Percentiles rank a stretch among this genome's conserved stretches.
Evolutionary conservation across 257 asterid genomes (phyloP).

Genomic region (Solanum chmielewskii): DNA sequence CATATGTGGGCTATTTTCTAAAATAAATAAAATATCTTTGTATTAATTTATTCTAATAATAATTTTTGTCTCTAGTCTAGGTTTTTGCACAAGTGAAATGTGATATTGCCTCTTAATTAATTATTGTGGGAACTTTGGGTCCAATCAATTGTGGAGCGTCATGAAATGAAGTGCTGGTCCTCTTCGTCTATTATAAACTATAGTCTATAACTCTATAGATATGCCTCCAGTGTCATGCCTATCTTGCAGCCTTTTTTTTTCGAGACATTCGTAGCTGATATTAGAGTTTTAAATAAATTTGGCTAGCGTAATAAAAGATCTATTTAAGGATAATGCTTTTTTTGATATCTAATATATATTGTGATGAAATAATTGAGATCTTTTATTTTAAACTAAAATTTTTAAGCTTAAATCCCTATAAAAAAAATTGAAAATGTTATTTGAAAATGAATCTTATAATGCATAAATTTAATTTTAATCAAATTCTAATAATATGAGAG

Average conservation of each 20-base stretch:
- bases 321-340: too few species aligned
- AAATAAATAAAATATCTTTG: background rate
- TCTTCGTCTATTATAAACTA: background rate
- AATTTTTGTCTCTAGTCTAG: background rate
- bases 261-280: rapidly evolving
- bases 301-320: rapidly evolving
- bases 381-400: too few species aligned
- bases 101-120: background rate
- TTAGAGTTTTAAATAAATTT: too few species aligned
- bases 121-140: background rate
- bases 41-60: background rate
- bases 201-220: background rate
- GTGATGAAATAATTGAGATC: too few species aligned
- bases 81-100: background rate
- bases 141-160: background rate
- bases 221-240: background rate
- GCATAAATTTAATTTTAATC: too few species aligned
- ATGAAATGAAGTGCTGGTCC: background rate
- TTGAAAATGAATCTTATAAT: too few species aligned
- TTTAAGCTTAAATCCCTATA: too few species aligned
- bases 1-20: too few species aligned
- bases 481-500: rapidly evolving
- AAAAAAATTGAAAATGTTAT: too few species aligned
- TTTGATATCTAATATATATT: too few species aligned
- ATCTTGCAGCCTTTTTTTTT: background rate